These are phyloP conservation scores for Chrysanthemum lavandulifolium DNA, from an alignment of 129 eudicot species.

Conservation along the genomic window DNA sequence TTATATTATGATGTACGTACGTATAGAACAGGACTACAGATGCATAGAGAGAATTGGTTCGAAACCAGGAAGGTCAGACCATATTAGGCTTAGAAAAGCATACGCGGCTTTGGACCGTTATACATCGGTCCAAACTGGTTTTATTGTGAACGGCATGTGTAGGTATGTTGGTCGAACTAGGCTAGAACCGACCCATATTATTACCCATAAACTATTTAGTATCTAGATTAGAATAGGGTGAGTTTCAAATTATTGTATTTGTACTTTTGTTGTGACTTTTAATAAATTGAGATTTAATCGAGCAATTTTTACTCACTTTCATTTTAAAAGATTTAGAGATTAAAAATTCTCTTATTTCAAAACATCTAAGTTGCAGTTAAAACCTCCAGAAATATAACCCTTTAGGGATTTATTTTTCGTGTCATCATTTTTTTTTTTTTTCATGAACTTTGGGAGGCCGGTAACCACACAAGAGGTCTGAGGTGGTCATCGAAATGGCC, in stretches of 20 bases:
- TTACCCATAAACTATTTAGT: too few species aligned
- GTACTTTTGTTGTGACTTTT: background rate
- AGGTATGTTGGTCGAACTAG: conserved; percentile 17
- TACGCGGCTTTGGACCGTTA: conserved; percentile 3
- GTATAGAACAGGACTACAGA: background rate
- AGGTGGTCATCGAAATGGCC: too few species aligned
- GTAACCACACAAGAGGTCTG: too few species aligned
- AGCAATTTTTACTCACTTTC: background rate
- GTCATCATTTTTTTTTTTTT: too few species aligned
- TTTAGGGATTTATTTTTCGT: too few species aligned
- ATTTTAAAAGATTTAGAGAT: background rate
- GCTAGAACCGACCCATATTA: background rate
- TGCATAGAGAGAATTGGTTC: background rate
- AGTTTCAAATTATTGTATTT: background rate
- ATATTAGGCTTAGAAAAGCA: conserved; percentile 17
- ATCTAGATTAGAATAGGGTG: background rate
- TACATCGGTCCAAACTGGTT: background rate
- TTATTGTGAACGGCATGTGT: background rate
- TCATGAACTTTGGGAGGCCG: too few species aligned
- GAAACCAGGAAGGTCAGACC: background rate
- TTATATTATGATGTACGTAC: conserved; percentile 5
- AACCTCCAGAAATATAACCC: too few species aligned
- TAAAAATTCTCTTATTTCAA: too few species aligned
- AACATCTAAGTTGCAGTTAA: too few species aligned
- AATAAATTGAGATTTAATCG: background rate